Evolutionary conservation across 139 green algal species (phyloP), one percentile per base, ranked within the genome.

Genomic region (Coelastrella sp.): DNA sequence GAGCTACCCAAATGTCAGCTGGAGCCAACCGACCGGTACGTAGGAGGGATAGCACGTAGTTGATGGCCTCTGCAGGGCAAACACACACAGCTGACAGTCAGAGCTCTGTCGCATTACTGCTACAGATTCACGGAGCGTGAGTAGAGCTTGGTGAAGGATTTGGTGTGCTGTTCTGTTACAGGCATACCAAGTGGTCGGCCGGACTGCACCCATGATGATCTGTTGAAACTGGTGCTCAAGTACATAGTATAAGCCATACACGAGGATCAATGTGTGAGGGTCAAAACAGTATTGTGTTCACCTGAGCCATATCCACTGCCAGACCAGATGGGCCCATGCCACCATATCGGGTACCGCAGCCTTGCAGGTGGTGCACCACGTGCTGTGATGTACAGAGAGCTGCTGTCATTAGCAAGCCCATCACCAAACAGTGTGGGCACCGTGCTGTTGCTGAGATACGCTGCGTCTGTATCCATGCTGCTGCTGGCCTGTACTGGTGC

Each of bases 11-110:
- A 0, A 87, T 23, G 17, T 87, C 81, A 87, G 61, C 81, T 64
- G 81, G 81, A 5, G 81, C 64, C 61, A 87, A 13, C 4, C 81
- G 61, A 11, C 81, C 81, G 10, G 60, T 87, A 14, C 92, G 80
- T 4, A 87, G 78, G 58, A 95, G 87, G 14, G 80, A 91, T 7
- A 95, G 83, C 65, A 94, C 78, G 58, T 93, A 95, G 89, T 95
- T 95, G 86, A 90, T 89, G 56, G 93, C 93, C 87, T 95, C 93
- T 71, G 80, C 17, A 87, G n/a, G 74, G 20, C n/a, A 47, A 65
- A 14, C 16, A 73, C 16, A 73, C 17, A 56, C 57, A 73, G 16
- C 78, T 71, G 76, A n/a, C n/a, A n/a, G n/a, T n/a, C n/a, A n/a
- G n/a, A n/a, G n/a, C n/a, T n/a, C n/a, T n/a, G n/a, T n/a, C n/a